Evolutionary conservation across 2,329 filamentous ascomycete genomes (phyloP).

Genomic region (Pseudogymnoascus sp.): DNA sequence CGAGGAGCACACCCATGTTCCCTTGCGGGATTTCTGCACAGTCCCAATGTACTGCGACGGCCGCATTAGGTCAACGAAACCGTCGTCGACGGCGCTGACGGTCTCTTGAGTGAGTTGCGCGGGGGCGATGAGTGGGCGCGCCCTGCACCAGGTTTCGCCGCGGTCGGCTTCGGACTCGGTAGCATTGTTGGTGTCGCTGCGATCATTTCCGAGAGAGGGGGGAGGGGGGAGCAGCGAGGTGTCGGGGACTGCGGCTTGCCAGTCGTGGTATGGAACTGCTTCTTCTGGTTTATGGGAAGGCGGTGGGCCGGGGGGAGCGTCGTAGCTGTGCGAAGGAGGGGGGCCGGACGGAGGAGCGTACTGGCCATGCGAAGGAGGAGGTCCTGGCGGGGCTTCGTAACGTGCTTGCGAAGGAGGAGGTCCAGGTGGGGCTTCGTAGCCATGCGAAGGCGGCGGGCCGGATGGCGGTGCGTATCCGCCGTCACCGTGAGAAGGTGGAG

Average conservation of each 20-base stretch:
- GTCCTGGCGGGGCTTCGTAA: slow-evolving; percentile 27
- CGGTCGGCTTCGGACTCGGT: slow-evolving; percentile 53
- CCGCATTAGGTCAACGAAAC: slow-evolving; percentile 47
- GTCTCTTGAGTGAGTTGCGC: slow-evolving; percentile 40
- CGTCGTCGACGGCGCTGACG: slow-evolving; percentile 38
- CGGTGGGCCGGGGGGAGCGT: slow-evolving; percentile 33
- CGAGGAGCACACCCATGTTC: slow-evolving; percentile 43
- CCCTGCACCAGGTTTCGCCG: slow-evolving; percentile 57
- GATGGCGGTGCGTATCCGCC: slow-evolving; percentile 23
- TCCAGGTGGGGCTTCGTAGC: neutral
- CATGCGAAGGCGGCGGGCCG: slow-evolving; percentile 1
- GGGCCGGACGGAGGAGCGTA: slow-evolving; percentile 16
- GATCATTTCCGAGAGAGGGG: slow-evolving; percentile 57
- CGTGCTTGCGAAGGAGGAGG: slow-evolving; percentile 15
- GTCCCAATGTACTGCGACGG: slow-evolving; percentile 41
- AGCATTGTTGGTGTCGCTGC: slow-evolving; percentile 62
- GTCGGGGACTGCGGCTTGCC: slow-evolving; percentile 63
- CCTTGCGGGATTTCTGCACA: slow-evolving; percentile 38
- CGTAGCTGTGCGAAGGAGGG: slow-evolving; percentile 22
- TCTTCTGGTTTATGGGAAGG: slow-evolving; percentile 14
- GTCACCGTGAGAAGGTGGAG: slow-evolving; percentile 10
- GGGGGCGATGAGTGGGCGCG: slow-evolving; percentile 50
- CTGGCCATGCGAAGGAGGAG: slow-evolving; percentile 24
- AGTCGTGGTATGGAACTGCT: slow-evolving; percentile 48
- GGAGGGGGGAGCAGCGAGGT: slow-evolving; percentile 65